Percentiles rank a stretch among this genome's conserved stretches.
Evolutionary conservation across 345 rosid species (phyloP).

Genomic region (Populus alba): DNA sequence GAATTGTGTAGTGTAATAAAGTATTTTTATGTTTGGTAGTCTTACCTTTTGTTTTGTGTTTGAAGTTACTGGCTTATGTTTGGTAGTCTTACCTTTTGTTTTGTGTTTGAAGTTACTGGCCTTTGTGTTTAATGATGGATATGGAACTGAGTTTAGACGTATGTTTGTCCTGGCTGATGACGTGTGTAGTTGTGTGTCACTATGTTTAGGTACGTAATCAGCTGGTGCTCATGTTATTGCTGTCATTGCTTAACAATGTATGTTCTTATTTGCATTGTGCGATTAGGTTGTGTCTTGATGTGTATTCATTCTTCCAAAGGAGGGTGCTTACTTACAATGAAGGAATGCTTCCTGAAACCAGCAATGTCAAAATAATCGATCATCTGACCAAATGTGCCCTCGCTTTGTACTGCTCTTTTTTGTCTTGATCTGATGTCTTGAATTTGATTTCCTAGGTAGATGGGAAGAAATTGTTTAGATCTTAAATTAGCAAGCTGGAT

Average conservation of each 20-base stretch:
- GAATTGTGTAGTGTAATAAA: not conserved
- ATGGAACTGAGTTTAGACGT: not conserved
- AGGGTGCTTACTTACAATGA: slow-evolving; percentile 21
- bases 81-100: too few species aligned
- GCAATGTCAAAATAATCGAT: slow-evolving; percentile 19
- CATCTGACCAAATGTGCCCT: slow-evolving; percentile 27
- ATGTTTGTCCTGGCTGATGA: not conserved
- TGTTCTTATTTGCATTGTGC: not conserved
- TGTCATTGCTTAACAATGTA: not conserved
- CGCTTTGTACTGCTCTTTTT: slow-evolving; percentile 9
- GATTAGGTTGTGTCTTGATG: slow-evolving; percentile 23
- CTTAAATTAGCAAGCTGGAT: not conserved
- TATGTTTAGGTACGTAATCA: not conserved
- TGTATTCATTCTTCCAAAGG: slow-evolving; percentile 1
- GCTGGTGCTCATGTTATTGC: not conserved
- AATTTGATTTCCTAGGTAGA: not conserved
- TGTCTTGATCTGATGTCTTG: slow-evolving; percentile 23
- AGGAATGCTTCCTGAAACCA: slow-evolving; percentile 34
- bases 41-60: not conserved
- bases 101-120: not conserved
- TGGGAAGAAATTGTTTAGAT: not conserved
- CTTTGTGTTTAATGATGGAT: not conserved
- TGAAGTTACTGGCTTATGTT: not conserved
- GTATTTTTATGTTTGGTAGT: not conserved
- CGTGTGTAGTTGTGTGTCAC: not conserved